Evolutionary conservation across 2,329 filamentous ascomycete species (phyloP).

Genomic region (Lachnellula hyalina): DNA sequence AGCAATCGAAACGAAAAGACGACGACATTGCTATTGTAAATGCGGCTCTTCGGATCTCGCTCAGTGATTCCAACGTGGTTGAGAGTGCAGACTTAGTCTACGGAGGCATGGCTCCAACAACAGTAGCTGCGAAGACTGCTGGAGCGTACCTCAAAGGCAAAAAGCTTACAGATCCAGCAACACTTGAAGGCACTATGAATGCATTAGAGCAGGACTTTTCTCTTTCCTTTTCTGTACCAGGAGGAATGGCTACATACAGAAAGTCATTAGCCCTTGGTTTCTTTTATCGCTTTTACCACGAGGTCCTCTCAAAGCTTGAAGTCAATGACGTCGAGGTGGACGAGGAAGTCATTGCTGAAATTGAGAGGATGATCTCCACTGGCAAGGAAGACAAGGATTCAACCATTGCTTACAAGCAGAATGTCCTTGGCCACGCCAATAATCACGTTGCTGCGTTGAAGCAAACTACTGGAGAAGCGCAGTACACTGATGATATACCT

Average conservation of each 20-base stretch:
- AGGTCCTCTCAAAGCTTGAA: constrained; percentile 62
- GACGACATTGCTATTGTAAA: constrained; percentile 99
- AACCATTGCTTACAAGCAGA: constrained; percentile 72
- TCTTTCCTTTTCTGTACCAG: constrained; percentile 82
- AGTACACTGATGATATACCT: constrained; percentile 95
- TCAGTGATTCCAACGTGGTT: constrained; percentile 66
- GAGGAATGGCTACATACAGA: constrained; percentile 95
- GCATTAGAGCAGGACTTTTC: constrained; percentile 87
- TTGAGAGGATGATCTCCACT: constrained; percentile 76
- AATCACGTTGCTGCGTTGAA: constrained; percentile 88
- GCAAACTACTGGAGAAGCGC: constrained; percentile 88
- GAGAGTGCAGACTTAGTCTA: constrained; percentile 77
- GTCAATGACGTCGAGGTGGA: constrained; percentile 53
- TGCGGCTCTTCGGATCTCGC: constrained; percentile 68
- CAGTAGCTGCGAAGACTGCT: constrained; percentile 77
- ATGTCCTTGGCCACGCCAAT: constrained; percentile 77
- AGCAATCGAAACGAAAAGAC: constrained; percentile 94
- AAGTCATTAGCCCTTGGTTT: constrained; percentile 87
- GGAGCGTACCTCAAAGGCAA: constrained; percentile 71
- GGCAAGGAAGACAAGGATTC: constrained; percentile 74
- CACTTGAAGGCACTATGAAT: constrained; percentile 84
- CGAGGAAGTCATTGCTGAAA: constrained; percentile 71
- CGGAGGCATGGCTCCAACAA: constrained; percentile 91
- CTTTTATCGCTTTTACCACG: constrained; percentile 97
- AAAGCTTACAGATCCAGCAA: constrained; percentile 72